Conservation (phyloP, 768 basidiomycete genomes). For the Russula sp. region DNA sequence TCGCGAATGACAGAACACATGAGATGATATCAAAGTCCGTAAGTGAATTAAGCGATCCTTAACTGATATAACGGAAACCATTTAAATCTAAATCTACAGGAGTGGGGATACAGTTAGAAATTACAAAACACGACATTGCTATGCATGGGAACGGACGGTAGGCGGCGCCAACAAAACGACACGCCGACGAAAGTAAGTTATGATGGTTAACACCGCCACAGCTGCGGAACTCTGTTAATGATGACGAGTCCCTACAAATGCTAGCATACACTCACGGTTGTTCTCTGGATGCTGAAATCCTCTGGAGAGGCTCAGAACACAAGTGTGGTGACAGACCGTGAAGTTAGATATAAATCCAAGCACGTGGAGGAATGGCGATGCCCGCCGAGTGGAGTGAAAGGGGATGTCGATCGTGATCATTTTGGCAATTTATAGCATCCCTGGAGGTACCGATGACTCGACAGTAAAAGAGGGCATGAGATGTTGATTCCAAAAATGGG, state of each 20-base stretch:
- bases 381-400: background rate
- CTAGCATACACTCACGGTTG: conserved; percentile 5
- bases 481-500: background rate
- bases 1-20: background rate
- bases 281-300: background rate
- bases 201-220: background rate
- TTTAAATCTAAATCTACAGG: background rate
- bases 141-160: background rate
- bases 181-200: background rate
- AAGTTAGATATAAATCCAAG: background rate
- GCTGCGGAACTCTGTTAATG: conserved; percentile 3
- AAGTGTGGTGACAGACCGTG: background rate
- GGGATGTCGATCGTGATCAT: background rate
- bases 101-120: background rate
- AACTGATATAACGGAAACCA: background rate
- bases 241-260: background rate
- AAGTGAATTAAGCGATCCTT: background rate
- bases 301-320: background rate
- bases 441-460: background rate
- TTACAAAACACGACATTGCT: background rate
- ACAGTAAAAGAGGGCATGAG: too few relatives aligned
- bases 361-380: background rate
- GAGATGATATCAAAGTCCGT: background rate
- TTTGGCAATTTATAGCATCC: background rate
- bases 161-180: background rate